A percentile compares a stretch with the other conserved stretches of the same genome.
phyloP scores from a whole-genome alignment of 2,329 filamentous ascomycete genomes.

The Trichoderma semiorbis region DNA sequence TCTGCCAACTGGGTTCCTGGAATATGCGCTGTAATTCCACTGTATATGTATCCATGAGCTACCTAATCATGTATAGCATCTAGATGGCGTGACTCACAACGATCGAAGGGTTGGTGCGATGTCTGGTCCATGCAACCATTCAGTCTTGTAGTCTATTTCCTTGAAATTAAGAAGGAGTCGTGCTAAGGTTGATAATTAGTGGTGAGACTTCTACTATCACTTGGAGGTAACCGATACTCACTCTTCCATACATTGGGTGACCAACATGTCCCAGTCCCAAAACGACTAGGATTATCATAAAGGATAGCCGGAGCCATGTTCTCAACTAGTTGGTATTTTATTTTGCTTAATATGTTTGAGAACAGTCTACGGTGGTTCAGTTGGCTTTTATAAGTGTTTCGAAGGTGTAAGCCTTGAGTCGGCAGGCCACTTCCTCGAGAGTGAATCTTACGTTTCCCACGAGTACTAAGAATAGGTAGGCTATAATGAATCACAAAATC shows the following conservation, averaged over 20 bases:
- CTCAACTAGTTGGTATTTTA: neutral
- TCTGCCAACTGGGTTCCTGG: neutral
- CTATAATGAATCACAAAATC: neutral
- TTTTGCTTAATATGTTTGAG: neutral
- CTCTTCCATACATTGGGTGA: neutral
- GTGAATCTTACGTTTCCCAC: neutral
- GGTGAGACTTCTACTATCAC: neutral
- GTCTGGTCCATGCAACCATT: neutral
- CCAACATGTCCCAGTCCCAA: neutral
- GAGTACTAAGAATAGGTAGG: neutral
- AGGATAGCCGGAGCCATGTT: neutral
- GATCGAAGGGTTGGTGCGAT: neutral
- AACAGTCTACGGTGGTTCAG: neutral
- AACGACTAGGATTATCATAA: neutral
- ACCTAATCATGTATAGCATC: neutral
- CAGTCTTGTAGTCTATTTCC: neutral
- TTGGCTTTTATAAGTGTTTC: neutral
- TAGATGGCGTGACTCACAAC: neutral
- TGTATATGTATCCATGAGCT: neutral
- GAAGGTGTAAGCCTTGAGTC: neutral
- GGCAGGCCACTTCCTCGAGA: neutral
- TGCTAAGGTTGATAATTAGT: neutral
- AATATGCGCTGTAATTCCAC: neutral
- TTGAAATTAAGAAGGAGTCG: neutral
- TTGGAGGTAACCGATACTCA: neutral